Evolutionary conservation across 2,329 filamentous ascomycete genomes (phyloP).

Genomic region (Rhynchosporium agropyri): DNA sequence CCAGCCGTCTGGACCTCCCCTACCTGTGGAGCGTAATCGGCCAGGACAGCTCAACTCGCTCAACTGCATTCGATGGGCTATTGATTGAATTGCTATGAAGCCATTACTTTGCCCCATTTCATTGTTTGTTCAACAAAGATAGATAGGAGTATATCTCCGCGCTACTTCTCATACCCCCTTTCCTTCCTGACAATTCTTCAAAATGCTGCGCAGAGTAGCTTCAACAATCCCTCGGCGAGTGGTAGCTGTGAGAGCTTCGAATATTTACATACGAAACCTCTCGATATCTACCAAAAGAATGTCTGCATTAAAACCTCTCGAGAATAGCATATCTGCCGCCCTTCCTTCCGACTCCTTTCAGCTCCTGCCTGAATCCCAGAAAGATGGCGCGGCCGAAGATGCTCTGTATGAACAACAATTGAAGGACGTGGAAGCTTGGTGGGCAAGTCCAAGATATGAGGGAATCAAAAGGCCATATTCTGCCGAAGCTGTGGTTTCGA

Average conservation of each 20-base stretch:
- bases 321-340: slow-evolving; percentile 36
- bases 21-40: slow-evolving; percentile 21
- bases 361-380: slow-evolving; percentile 74
- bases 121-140: slow-evolving; percentile 26
- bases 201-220: slow-evolving; percentile 40
- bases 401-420: slow-evolving; percentile 82
- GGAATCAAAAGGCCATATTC: slow-evolving; percentile 93
- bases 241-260: slow-evolving; percentile 29
- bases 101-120: slow-evolving; percentile 1
- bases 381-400: slow-evolving; percentile 81
- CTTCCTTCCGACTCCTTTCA: slow-evolving; percentile 75
- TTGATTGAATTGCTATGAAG: too few species aligned
- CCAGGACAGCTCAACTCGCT: slow-evolving; percentile 18
- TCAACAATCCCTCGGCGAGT: slow-evolving; percentile 35
- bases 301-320: slow-evolving; percentile 34
- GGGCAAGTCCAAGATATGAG: slow-evolving; percentile 79
- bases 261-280: slow-evolving; percentile 29
- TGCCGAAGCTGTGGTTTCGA: slow-evolving; percentile 88
- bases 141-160: slow-evolving; percentile 21
- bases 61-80: slow-evolving; percentile 22
- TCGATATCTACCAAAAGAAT: slow-evolving; percentile 35
- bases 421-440: slow-evolving; percentile 86
- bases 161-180: slow-evolving; percentile 15
- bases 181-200: slow-evolving; percentile 23
- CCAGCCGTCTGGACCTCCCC: slow-evolving; percentile 3